Percentiles rank a stretch among this genome's conserved stretches.
phyloP scores from a whole-genome alignment of 73 alveolate species.

The Tetrahymena thermophila region DNA sequence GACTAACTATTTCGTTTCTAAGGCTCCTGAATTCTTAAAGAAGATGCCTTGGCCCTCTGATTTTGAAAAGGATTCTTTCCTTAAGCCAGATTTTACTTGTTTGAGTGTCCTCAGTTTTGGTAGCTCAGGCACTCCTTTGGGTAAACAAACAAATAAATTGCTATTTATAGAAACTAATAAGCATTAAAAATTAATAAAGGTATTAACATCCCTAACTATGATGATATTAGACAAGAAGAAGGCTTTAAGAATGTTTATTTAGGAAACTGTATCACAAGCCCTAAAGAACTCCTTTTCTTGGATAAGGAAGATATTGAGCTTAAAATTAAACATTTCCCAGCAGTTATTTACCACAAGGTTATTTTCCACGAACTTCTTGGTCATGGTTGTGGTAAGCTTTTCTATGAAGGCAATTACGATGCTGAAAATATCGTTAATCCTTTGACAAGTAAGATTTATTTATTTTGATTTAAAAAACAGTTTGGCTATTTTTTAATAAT shows the following conservation, averaged over 20 bases:
- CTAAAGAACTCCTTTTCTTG: constrained; percentile 25
- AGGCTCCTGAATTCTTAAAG: constrained; percentile 64
- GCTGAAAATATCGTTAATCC: constrained; percentile 81
- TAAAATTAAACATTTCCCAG: not conserved
- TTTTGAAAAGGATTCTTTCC: constrained; percentile 79
- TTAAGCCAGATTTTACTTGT: constrained; percentile 79
- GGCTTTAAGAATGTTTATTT: constrained; percentile 90
- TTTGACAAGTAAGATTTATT: constrained; percentile 65
- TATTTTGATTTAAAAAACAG: not conserved
- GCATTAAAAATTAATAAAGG: constrained; percentile 37
- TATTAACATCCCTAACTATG: constrained; percentile 88
- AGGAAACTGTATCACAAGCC: constrained; percentile 62
- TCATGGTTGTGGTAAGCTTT: constrained; percentile 89
- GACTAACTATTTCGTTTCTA: constrained; percentile 63
- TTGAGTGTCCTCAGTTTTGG: constrained; percentile 83
- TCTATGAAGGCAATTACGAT: constrained; percentile 64
- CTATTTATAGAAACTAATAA: not conserved
- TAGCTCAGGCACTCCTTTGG: constrained; percentile 72
- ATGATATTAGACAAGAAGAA: constrained; percentile 72
- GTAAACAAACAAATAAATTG: not conserved
- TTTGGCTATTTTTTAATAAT: not conserved
- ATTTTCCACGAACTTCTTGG: constrained; percentile 94
- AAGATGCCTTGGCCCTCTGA: constrained; percentile 94
- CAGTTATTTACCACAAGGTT: constrained; percentile 19
- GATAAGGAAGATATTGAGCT: not conserved